Base-by-base conservation (phyloP, 2,329 filamentous ascomycete species). In the Diatrype stigma region DNA sequence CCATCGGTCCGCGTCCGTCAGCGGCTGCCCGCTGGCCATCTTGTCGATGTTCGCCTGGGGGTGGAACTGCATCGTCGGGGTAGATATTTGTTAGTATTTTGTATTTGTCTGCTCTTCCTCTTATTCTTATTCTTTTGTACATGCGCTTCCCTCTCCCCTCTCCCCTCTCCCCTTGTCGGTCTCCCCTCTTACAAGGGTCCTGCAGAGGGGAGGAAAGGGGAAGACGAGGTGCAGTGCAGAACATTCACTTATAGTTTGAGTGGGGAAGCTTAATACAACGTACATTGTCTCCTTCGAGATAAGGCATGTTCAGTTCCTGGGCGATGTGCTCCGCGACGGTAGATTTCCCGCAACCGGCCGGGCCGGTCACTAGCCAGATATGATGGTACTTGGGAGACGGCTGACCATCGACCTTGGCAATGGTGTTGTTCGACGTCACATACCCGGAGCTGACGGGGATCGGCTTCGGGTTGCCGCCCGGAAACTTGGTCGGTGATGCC, bases 1-100 rank as follows among this genome's bases (percentile, higher is more conserved):
- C 94, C 94, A 97, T 57, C 94, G 87, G 72, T 99, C 94, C 53
- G 85, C 86, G 66, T 99, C 94, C 50, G 89, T 96, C 34, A 99
- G 79, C 2, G 94, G 91, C 51, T 84, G 85, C 59, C 90, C 90
- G 60, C 79, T 79, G 64, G 81, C 79, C 94, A 99, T 99, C 73
- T 97, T 99, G 49, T 92, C 86, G 61, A 92, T 85, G 72, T 93
- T 96, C 63, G 87, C 78, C 30, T 79, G 73, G 1, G 89, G 84
- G 58, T 91, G 89, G 67, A 86, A 96, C 84, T 87, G 14, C 6
- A 59, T 30, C n/a, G n/a, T n/a, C n/a, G n/a, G 26, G 45, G 16
- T 46, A 7, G 51, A 48, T 28, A 19, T 22, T n/a, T 32, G 11
- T 56, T 48, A 57, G 51, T 37, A 6, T 30, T 30, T 30, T 30